Evolutionary conservation across 805 yeast genomes (phyloP).

Genomic region (Wickerhamiella vanderwaltii): DNA sequence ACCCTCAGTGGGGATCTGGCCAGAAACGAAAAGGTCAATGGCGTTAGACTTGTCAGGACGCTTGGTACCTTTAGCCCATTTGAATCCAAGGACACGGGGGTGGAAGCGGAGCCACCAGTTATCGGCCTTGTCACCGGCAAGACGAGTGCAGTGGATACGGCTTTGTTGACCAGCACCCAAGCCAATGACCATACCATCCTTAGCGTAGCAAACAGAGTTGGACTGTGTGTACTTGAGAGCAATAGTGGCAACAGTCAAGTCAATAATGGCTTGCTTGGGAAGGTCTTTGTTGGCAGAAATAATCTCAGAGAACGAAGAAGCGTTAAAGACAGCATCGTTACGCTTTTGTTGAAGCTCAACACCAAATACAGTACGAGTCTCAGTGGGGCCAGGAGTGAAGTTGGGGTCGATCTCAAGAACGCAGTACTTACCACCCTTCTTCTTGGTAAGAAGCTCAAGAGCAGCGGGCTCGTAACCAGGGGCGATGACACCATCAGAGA

Average conservation of each 20-base stretch:
- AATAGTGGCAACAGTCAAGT: constrained; percentile 92
- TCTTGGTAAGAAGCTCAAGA: constrained; percentile 70
- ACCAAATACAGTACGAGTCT: constrained; percentile 94
- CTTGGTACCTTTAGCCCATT: constrained; percentile 97
- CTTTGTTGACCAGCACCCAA: constrained; percentile 99
- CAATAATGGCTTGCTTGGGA: constrained; percentile 85
- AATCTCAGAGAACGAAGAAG: constrained; percentile 80
- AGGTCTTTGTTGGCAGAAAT: constrained; percentile 76
- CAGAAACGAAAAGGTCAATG: constrained; percentile 83
- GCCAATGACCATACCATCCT: constrained; percentile 98
- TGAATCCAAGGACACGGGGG: constrained; percentile 80
- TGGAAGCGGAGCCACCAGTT: constrained; percentile 99
- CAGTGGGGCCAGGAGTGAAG: constrained; percentile 67
- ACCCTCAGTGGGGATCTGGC: constrained; percentile 80
- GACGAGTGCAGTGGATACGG: constrained; percentile 96
- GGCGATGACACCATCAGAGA: constrained; percentile 96
- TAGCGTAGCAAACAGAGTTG: constrained; percentile 96
- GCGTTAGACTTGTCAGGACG: constrained; percentile 98
- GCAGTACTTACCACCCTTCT: constrained; percentile 96
- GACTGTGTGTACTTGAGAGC: constrained; percentile 97
- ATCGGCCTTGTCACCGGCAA: constrained; percentile 98
- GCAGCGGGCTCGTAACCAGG: constrained; percentile 95
- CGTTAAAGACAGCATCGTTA: constrained; percentile 91
- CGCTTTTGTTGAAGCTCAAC: constrained; percentile 91
- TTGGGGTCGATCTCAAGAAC: constrained; percentile 92